Evolutionary conservation across 805 yeast genomes (phyloP).

Genomic region (Teunomyces pallodes): DNA sequence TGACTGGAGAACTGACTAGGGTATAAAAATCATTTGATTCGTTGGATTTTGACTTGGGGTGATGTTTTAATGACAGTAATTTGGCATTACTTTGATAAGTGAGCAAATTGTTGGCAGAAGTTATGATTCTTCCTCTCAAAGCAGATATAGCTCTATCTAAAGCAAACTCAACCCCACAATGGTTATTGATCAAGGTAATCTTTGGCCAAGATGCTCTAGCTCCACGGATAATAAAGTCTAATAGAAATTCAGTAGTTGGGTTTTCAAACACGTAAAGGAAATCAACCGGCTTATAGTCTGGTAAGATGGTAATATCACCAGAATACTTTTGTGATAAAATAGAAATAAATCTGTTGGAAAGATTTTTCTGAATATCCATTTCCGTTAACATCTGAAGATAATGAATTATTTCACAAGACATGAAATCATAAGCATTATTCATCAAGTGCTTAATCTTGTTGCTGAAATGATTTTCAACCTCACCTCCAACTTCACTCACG

Average conservation of each 20-base stretch:
- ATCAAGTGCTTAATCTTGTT: slow-evolving; percentile 52
- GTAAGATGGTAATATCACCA: slow-evolving; percentile 92
- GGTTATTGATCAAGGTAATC: slow-evolving; percentile 78
- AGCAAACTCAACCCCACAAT: slow-evolving; percentile 85
- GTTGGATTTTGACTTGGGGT: slow-evolving; percentile 7
- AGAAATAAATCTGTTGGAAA: slow-evolving; percentile 70
- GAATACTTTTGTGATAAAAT: slow-evolving; percentile 83
- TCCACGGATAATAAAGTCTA: slow-evolving; percentile 73
- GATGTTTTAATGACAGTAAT: slow-evolving; percentile 2
- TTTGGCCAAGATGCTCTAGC: slow-evolving; percentile 95
- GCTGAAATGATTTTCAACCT: slow-evolving; percentile 57
- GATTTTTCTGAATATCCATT: slow-evolving; percentile 69
- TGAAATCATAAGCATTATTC: slow-evolving; percentile 54
- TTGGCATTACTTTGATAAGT: slow-evolving; percentile 3
- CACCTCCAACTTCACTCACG: slow-evolving; percentile 67
- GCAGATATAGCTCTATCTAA: slow-evolving; percentile 75
- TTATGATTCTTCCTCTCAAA: slow-evolving; percentile 59
- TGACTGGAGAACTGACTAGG: slow-evolving; percentile 22
- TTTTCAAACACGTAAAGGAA: slow-evolving; percentile 65
- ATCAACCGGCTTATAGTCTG: slow-evolving; percentile 62
- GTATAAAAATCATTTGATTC: slow-evolving; percentile 8
- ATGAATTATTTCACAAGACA: slow-evolving; percentile 74
- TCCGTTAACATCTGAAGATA: slow-evolving; percentile 70
- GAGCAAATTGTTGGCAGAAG: slow-evolving; percentile 20
- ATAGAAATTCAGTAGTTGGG: slow-evolving; percentile 75